These are phyloP conservation scores for Guyanaporus albipodus DNA, from an alignment of 768 basidiomycete species.

Conservation along the genomic window DNA sequence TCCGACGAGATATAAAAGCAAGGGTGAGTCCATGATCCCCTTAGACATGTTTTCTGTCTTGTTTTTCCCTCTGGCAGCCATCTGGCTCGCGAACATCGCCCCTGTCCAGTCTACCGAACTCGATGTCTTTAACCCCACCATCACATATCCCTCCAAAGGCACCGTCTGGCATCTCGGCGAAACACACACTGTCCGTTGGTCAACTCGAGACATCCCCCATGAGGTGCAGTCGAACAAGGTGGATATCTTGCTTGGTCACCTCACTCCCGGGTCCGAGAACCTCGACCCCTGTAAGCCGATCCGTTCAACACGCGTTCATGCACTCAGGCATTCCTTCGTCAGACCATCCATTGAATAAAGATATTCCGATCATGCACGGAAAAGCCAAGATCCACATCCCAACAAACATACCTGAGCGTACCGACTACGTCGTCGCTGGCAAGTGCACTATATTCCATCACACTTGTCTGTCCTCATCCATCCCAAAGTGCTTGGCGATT, in stretches of 20 bases:
- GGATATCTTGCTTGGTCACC: conserved; percentile 43
- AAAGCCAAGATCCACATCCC: conserved; percentile 52
- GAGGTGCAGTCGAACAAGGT: conserved; percentile 36
- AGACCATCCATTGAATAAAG: conserved; percentile 57
- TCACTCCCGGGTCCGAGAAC: conserved; percentile 39
- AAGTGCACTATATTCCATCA: conserved; percentile 28
- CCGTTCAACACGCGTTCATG: too few relatives aligned
- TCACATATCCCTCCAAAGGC: conserved; percentile 36
- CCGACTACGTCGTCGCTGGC: conserved; percentile 62
- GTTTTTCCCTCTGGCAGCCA: conserved; percentile 30
- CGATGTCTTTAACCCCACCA: conserved; percentile 39
- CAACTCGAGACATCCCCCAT: conserved; percentile 34
- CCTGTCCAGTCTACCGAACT: conserved; percentile 28
- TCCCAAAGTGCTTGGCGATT: conserved; percentile 58
- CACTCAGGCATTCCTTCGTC: conserved; percentile 13
- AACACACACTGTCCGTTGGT: conserved; percentile 43
- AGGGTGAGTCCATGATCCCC: too few relatives aligned
- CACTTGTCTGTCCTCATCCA: neutral
- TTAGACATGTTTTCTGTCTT: conserved; percentile 27
- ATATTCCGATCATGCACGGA: conserved; percentile 51
- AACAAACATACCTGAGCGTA: conserved; percentile 32
- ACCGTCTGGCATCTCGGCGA: conserved; percentile 37
- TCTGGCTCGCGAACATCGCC: conserved; percentile 26
- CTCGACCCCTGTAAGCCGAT: conserved; percentile 44
- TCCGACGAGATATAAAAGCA: too few relatives aligned